These are phyloP conservation scores for Vitis cinerea DNA, from an alignment of 164 flowering plant species.

Conservation along the genomic window DNA sequence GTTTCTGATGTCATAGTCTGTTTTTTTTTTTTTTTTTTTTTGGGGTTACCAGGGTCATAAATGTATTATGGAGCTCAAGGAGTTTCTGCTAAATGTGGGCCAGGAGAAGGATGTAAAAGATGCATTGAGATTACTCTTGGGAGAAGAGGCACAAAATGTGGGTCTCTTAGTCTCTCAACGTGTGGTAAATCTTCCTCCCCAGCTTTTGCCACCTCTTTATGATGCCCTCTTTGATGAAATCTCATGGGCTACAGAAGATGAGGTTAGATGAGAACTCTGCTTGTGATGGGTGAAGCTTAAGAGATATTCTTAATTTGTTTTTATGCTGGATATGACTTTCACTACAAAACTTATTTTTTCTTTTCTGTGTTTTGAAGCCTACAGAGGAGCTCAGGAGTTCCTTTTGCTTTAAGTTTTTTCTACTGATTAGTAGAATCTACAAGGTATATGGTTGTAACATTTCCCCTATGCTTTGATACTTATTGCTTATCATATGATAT, in stretches of 20 bases:
- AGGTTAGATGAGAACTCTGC: conserved; percentile 51
- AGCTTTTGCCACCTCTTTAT: conserved; percentile 83
- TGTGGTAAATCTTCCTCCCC: conserved; percentile 83
- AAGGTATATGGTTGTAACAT: conserved; percentile 39
- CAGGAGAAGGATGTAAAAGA: conserved; percentile 25
- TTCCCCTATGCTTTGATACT: too few relatives aligned
- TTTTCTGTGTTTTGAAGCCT: conserved; percentile 48
- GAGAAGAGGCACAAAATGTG: conserved; percentile 50
- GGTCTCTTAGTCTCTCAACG: conserved; percentile 88
- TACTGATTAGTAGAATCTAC: conserved; percentile 62
- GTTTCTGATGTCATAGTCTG: too few relatives aligned
- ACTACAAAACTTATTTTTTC: background rate
- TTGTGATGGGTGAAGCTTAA: conserved; percentile 11
- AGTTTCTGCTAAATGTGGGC: conserved; percentile 59
- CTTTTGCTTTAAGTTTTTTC: conserved; percentile 62
- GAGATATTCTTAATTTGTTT: background rate
- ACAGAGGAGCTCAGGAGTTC: conserved; percentile 67
- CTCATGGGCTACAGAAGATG: conserved; percentile 92
- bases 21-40: too few relatives aligned
- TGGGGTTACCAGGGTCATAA: conserved; percentile 46
- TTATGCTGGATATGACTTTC: background rate
- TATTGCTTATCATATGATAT: too few relatives aligned
- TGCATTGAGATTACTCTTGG: conserved; percentile 44
- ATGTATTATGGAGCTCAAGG: conserved; percentile 63
- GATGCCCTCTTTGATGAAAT: conserved; percentile 91